phyloP scores from a whole-genome alignment of 2,329 filamentous ascomycete species.

The Acarospora socialis region DNA sequence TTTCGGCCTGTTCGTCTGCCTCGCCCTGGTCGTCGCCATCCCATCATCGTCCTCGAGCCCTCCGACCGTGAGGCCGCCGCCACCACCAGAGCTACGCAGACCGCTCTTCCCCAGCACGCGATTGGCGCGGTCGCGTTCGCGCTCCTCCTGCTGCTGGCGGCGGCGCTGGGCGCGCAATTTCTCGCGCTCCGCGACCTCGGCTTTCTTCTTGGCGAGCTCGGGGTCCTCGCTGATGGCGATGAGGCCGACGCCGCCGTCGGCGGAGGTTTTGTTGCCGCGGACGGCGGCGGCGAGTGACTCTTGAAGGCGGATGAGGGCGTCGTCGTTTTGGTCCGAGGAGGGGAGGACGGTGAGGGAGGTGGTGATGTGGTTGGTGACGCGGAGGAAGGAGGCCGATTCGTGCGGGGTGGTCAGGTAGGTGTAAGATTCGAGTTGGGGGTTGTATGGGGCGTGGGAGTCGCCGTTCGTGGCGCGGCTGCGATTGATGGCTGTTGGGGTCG shows the following conservation, averaged over 20 bases:
- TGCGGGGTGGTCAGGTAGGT: constrained; percentile 49
- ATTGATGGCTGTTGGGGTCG: constrained; percentile 33
- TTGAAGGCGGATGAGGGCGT: constrained; percentile 47
- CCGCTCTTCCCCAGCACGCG: constrained; percentile 33
- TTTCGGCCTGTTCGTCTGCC: constrained; percentile 24
- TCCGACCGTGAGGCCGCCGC: constrained; percentile 38
- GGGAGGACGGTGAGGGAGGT: constrained; percentile 43
- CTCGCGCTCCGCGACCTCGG: constrained; percentile 46
- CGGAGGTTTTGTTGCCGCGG: constrained; percentile 35
- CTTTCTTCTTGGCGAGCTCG: constrained; percentile 43
- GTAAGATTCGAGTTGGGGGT: constrained; percentile 43
- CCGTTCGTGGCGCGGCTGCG: constrained; percentile 21
- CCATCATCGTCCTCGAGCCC: constrained; percentile 46
- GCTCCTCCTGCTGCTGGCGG: constrained; percentile 40
- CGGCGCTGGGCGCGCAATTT: constrained; percentile 40
- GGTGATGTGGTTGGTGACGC: constrained; percentile 49
- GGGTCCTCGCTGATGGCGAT: constrained; percentile 48
- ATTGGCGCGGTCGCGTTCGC: constrained; percentile 38
- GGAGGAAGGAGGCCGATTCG: constrained; percentile 42
- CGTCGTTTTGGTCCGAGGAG: constrained; percentile 40
- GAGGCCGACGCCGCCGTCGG: constrained; percentile 39
- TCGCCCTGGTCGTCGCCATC: constrained; percentile 28
- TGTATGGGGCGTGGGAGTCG: constrained; percentile 27
- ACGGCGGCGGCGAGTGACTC: constrained; percentile 43
- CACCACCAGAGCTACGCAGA: constrained; percentile 29